phyloP scores from a whole-genome alignment of 1,139 yeast genomes.

The Trichomonascaceae sp. region DNA sequence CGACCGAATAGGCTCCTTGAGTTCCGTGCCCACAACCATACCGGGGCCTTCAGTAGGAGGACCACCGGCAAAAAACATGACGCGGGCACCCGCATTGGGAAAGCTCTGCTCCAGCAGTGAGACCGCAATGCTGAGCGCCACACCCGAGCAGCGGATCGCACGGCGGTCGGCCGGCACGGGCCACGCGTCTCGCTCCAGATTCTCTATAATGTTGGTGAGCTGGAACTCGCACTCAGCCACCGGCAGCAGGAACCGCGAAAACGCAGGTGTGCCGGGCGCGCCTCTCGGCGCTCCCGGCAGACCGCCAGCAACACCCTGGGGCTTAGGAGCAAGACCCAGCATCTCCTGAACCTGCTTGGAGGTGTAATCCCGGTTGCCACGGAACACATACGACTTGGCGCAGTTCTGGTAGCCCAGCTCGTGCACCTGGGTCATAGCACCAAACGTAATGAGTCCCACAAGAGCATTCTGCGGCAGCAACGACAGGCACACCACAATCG shows the following conservation, averaged over 20 bases:
- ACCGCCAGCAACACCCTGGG: slow-evolving; percentile 26
- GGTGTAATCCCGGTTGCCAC: slow-evolving; percentile 84
- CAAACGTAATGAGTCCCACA: slow-evolving; percentile 84
- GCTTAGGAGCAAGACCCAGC: slow-evolving; percentile 41
- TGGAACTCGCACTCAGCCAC: slow-evolving; percentile 80
- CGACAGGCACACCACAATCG: slow-evolving; percentile 68
- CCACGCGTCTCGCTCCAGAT: slow-evolving; percentile 82
- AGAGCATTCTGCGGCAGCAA: slow-evolving; percentile 88
- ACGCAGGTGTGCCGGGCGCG: slow-evolving; percentile 23
- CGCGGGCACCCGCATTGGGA: slow-evolving; percentile 81
- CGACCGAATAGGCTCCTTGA: slow-evolving; percentile 93
- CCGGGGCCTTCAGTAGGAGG: slow-evolving; percentile 96
- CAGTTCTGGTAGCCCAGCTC: slow-evolving; percentile 74
- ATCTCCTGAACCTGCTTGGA: slow-evolving; percentile 63
- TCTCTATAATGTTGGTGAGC: slow-evolving; percentile 68
- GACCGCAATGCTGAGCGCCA: slow-evolving; percentile 79
- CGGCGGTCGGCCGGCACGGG: slow-evolving; percentile 78
- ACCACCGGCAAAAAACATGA: slow-evolving; percentile 86
- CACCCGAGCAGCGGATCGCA: slow-evolving; percentile 86
- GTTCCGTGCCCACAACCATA: slow-evolving; percentile 77
- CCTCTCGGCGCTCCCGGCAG: slow-evolving; percentile 9
- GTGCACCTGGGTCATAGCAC: slow-evolving; percentile 90
- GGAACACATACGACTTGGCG: slow-evolving; percentile 73
- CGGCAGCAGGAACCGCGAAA: slow-evolving; percentile 73
- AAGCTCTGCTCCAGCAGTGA: slow-evolving; percentile 74